Evolutionary conservation across 2,329 filamentous ascomycete genomes (phyloP).

Genomic region (Rhinocladiella mackenziei): DNA sequence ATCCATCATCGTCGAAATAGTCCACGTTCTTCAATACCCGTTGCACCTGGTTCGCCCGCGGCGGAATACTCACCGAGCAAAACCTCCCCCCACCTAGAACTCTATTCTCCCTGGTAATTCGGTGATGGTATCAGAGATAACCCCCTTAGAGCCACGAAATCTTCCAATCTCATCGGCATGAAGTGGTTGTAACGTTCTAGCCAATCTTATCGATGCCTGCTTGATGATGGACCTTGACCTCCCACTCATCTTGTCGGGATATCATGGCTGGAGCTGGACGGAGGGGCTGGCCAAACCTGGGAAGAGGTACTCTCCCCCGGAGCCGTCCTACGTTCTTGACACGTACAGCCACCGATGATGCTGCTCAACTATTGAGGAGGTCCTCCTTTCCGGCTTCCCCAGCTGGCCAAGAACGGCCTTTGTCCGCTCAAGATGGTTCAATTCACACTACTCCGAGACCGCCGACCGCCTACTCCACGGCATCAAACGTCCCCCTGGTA

Average conservation of each 20-base stretch:
- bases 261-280: conserved; percentile 22
- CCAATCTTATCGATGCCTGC: not conserved
- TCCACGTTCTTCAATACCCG: no score
- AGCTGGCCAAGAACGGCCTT: conserved; percentile 10
- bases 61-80: no score
- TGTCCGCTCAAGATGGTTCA: conserved; percentile 8
- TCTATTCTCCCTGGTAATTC: no score
- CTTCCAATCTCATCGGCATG: no score
- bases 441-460: conserved; percentile 11
- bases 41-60: no score
- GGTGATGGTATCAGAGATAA: no score
- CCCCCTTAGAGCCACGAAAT: no score
- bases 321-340: conserved; percentile 44
- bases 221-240: conserved; percentile 17
- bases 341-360: conserved; percentile 44
- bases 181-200: not conserved
- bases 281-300: conserved; percentile 22
- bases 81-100: no score
- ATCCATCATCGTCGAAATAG: no score
- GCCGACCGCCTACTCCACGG: conserved; percentile 7
- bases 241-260: not conserved
- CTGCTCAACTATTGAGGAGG: conserved; percentile 43
- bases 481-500: not conserved
- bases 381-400: conserved; percentile 28
- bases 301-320: conserved; percentile 23